phyloP scores from a whole-genome alignment of 768 basidiomycete genomes.

The Boletus subparvulus region DNA sequence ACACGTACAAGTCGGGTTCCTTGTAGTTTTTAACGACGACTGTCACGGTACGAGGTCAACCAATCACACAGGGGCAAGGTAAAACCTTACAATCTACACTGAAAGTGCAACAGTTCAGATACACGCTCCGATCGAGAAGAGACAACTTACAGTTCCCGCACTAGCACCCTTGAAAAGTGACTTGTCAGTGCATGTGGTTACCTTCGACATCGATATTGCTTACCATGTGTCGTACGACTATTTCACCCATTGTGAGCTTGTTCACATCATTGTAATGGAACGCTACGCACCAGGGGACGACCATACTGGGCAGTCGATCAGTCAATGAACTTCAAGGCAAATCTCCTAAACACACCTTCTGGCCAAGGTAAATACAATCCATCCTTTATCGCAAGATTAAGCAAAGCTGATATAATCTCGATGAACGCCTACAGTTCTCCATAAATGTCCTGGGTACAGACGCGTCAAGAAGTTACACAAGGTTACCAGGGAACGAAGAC shows the following conservation, averaged over 20 bases:
- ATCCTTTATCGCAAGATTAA: slow-evolving; percentile 46
- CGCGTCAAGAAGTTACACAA: background rate
- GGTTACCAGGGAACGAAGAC: slow-evolving; percentile 9
- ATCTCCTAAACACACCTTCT: slow-evolving; percentile 60
- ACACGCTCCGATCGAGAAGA: background rate
- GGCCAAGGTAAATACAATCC: slow-evolving; percentile 96
- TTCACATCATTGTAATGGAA: background rate
- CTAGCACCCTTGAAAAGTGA: slow-evolving; percentile 54
- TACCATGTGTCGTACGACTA: slow-evolving; percentile 63
- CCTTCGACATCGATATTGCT: slow-evolving; percentile 6
- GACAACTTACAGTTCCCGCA: slow-evolving; percentile 68
- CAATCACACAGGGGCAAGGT: background rate
- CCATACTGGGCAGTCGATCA: slow-evolving; percentile 54
- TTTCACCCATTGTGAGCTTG: slow-evolving; percentile 1
- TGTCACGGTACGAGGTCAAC: slow-evolving; percentile 26
- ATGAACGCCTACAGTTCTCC: slow-evolving; percentile 68
- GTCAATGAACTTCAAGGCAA: background rate
- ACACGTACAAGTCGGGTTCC: slow-evolving; percentile 74
- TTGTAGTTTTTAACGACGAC: slow-evolving; percentile 73
- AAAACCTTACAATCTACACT: slow-evolving; percentile 69
- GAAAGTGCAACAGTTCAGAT: background rate
- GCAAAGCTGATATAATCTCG: background rate
- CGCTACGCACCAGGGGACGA: slow-evolving; percentile 61
- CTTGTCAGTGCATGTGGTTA: slow-evolving; percentile 2
- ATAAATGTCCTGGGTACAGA: slow-evolving; percentile 79